phyloP scores from a whole-genome alignment of 495 filamentous ascomycete species.

The Xylaria palmicola region DNA sequence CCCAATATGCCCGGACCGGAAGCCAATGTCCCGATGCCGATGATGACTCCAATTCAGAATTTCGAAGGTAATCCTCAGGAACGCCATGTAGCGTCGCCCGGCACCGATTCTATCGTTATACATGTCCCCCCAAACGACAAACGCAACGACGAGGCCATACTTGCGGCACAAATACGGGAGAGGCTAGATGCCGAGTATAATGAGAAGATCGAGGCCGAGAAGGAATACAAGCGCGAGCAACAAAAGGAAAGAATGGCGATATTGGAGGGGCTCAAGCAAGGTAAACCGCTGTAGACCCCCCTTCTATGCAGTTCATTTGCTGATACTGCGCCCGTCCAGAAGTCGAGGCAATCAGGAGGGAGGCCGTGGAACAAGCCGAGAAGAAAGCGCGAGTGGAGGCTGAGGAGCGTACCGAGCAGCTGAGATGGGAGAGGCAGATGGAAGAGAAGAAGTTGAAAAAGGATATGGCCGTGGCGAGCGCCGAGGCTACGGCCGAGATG shows the following conservation, averaged over 20 bases:
- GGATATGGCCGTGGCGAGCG: neutral
- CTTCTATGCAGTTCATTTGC: neutral
- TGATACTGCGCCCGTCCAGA: neutral
- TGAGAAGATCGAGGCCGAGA: constrained; percentile 5
- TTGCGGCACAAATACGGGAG: neutral
- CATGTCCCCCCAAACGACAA: neutral
- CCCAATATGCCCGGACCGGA: too few relatives aligned
- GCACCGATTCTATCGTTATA: neutral
- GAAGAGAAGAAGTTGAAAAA: constrained; percentile 6
- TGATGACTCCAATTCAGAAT: neutral
- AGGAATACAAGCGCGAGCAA: neutral
- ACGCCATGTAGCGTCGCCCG: neutral
- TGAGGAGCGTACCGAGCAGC: neutral
- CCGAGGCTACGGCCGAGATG: constrained; percentile 26
- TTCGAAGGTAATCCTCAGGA: neutral
- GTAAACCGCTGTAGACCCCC: too few relatives aligned
- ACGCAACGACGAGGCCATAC: neutral
- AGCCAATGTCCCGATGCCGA: too few relatives aligned
- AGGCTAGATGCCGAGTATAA: constrained; percentile 1
- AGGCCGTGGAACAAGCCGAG: constrained; percentile 4
- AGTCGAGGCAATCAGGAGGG: constrained; percentile 5
- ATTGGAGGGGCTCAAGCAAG: constrained; percentile 8
- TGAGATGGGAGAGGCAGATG: constrained; percentile 24
- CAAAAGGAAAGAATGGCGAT: neutral
- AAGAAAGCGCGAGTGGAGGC: constrained; percentile 8